phyloP scores from a whole-genome alignment of 495 filamentous ascomycete genomes.

The Penicillium pancosmium region DNA sequence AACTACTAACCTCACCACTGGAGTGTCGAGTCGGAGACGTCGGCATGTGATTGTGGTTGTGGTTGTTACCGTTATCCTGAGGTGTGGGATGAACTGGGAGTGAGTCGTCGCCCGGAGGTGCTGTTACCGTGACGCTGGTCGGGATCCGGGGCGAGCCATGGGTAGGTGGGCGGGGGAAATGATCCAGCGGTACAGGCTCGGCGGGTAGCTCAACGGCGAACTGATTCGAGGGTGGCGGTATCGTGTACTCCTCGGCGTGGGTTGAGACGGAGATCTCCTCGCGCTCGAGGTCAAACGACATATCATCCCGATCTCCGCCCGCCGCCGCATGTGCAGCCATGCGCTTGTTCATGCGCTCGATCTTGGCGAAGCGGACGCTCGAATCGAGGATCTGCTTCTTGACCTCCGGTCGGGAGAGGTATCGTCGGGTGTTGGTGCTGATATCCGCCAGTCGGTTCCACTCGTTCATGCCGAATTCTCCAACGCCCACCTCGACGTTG shows the following conservation, averaged over 20 bases:
- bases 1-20: constrained; percentile 35
- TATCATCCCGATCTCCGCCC: constrained; percentile 29
- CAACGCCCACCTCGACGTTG: constrained; percentile 95
- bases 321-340: constrained; percentile 44
- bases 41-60: neutral
- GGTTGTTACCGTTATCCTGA: constrained; percentile 24
- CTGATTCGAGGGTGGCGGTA: constrained; percentile 46
- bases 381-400: constrained; percentile 74
- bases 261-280: constrained; percentile 27
- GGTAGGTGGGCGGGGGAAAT: constrained; percentile 34
- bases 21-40: constrained; percentile 41
- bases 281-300: constrained; percentile 30
- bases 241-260: constrained; percentile 26
- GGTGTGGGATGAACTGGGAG: constrained; percentile 39
- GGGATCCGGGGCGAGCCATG: constrained; percentile 30
- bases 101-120: constrained; percentile 29
- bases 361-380: constrained; percentile 81
- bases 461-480: constrained; percentile 98
- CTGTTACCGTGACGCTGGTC: constrained; percentile 31
- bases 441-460: constrained; percentile 94
- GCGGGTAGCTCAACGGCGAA: constrained; percentile 67
- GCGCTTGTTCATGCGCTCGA: constrained; percentile 67
- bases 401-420: constrained; percentile 73
- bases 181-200: constrained; percentile 46
- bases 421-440: constrained; percentile 84